Percentiles rank a stretch among this genome's conserved stretches.
Evolutionary conservation across 495 filamentous ascomycete genomes (phyloP).

Genomic region (Lophiostoma macrostomum): DNA sequence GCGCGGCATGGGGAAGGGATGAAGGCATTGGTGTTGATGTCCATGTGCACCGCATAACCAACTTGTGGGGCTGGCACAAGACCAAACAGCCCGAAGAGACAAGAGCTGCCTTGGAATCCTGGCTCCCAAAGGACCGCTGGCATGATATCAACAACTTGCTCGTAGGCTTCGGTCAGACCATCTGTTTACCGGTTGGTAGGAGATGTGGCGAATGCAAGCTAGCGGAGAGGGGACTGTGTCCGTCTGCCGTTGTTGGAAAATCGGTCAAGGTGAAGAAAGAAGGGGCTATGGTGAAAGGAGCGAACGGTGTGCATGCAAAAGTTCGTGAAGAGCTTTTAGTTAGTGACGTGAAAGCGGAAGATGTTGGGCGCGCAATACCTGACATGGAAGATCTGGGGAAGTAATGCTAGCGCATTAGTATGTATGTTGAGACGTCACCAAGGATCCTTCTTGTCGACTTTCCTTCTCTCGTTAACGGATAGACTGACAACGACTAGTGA

Average conservation of each 20-base stretch:
- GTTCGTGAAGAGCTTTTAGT: too few relatives aligned
- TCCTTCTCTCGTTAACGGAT: too few relatives aligned
- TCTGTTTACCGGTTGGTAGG: constrained; percentile 76
- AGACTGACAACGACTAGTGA: too few relatives aligned
- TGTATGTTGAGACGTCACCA: too few relatives aligned
- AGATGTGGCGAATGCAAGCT: constrained; percentile 81
- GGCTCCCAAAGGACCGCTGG: constrained; percentile 86
- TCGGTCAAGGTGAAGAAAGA: constrained; percentile 43
- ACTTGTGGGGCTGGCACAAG: constrained; percentile 91
- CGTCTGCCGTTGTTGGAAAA: constrained; percentile 57
- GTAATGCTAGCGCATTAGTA: too few relatives aligned
- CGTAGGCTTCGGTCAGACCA: constrained; percentile 85
- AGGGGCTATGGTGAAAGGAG: constrained; percentile 37
- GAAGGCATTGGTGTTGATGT: constrained; percentile 67
- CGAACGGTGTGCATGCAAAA: too few relatives aligned
- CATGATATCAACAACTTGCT: constrained; percentile 91
- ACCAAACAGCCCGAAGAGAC: constrained; percentile 86
- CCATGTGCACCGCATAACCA: constrained; percentile 83
- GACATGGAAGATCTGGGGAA: constrained; percentile 35
- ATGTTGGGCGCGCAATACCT: constrained; percentile 24
- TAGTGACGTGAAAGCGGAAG: constrained; percentile 29
- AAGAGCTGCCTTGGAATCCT: constrained; percentile 68
- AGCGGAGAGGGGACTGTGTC: constrained; percentile 70
- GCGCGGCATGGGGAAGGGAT: constrained; percentile 60
- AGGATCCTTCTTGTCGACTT: too few relatives aligned